Evolutionary conservation across 1,284 basidiomycete genomes (phyloP).

Genomic region (Cutaneotrichosporon cyanovorans): DNA sequence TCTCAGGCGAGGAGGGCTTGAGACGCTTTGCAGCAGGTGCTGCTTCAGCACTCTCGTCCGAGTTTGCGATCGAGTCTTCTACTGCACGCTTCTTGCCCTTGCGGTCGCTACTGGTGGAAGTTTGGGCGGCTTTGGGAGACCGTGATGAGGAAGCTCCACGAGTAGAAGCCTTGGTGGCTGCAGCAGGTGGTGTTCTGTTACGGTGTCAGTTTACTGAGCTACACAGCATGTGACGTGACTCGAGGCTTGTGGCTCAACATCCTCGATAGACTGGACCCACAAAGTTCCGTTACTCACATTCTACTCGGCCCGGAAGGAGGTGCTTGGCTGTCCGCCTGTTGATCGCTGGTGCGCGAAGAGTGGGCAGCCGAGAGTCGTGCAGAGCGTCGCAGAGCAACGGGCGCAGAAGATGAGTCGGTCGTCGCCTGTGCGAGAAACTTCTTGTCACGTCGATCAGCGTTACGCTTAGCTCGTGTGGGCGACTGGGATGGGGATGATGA

Average conservation of each 20-base stretch:
- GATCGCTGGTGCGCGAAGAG: conserved; percentile 14
- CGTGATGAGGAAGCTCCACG: background rate
- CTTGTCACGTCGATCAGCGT: background rate
- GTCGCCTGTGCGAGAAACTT: background rate
- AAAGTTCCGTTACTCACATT: background rate
- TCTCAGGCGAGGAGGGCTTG: conserved; percentile 2
- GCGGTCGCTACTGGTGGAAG: conserved; percentile 20
- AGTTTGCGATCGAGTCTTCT: conserved; percentile 9
- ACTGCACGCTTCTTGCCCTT: conserved; percentile 40
- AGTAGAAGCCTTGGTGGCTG: too few relatives aligned
- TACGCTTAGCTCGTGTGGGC: conserved; percentile 3
- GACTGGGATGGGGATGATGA: conserved; percentile 1
- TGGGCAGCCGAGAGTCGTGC: conserved; percentile 26
- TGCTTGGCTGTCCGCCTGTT: conserved; percentile 30
- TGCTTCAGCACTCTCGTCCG: conserved; percentile 15
- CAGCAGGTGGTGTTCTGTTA: too few relatives aligned
- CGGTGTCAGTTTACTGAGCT: too few relatives aligned
- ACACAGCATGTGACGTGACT: too few relatives aligned
- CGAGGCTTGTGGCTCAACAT: background rate
- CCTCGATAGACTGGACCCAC: conserved; percentile 1
- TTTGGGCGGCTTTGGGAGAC: background rate
- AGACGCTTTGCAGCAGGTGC: conserved; percentile 10
- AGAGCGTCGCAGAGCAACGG: conserved; percentile 22
- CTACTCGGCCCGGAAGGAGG: background rate
- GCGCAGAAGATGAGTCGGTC: background rate